Percentiles rank a stretch among this genome's conserved stretches.
Evolutionary conservation across 768 basidiomycete species (phyloP).

Genomic region (Auriscalpium orientale): DNA sequence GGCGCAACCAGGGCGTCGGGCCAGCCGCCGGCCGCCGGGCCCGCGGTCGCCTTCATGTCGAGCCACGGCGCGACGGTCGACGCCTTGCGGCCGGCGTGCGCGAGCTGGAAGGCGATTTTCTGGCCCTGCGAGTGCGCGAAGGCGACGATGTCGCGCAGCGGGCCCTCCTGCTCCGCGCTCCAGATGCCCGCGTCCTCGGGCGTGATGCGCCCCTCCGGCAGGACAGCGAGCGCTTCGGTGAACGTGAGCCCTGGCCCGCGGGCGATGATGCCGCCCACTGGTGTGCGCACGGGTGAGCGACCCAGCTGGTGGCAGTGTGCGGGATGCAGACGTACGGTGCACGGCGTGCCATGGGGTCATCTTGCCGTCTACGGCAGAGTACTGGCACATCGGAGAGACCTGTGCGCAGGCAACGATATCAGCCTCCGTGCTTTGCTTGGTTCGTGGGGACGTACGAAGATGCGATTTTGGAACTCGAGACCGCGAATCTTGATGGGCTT

Average conservation of each 20-base stretch:
- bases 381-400: slow-evolving; percentile 8
- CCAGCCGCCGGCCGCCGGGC: slow-evolving; percentile 34
- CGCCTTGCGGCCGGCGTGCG: slow-evolving; percentile 73
- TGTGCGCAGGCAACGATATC: background rate
- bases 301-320: background rate
- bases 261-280: slow-evolving; percentile 35
- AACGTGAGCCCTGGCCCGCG: slow-evolving; percentile 51
- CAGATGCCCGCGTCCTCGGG: slow-evolving; percentile 57
- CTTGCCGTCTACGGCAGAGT: background rate
- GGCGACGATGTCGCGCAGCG: slow-evolving; percentile 45
- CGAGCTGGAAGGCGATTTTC: slow-evolving; percentile 68
- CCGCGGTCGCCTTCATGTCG: slow-evolving; percentile 25
- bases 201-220: slow-evolving; percentile 54
- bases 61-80: slow-evolving; percentile 60
- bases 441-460: slow-evolving; percentile 12
- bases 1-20: slow-evolving; percentile 25
- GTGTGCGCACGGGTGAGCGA: background rate
- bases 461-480: slow-evolving; percentile 24
- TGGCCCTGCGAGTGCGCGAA: slow-evolving; percentile 68
- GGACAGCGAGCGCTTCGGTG: slow-evolving; percentile 62
- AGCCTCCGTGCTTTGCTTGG: background rate
- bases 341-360: slow-evolving; percentile 5
- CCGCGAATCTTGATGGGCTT: slow-evolving; percentile 41
- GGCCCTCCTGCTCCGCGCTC: slow-evolving; percentile 47
- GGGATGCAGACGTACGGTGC: background rate